A percentile compares a stretch with the other conserved stretches of the same genome.
Evolutionary conservation across 2,329 filamentous ascomycete species (phyloP).

Genomic region (Fusarium nematophilum): DNA sequence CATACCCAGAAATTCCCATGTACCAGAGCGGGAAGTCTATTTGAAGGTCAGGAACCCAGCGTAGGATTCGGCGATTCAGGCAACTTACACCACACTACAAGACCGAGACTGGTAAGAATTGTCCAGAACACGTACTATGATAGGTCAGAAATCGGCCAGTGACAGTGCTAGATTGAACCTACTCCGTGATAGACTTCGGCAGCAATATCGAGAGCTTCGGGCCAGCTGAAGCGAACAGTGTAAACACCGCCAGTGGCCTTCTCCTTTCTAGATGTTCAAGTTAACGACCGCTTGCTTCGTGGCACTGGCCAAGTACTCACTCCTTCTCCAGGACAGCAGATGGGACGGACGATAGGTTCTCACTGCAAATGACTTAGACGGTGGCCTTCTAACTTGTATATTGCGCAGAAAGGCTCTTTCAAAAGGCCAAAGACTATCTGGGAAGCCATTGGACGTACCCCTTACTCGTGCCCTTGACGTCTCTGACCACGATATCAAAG

Average conservation of each 20-base stretch:
- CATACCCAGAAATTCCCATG: conserved; percentile 98
- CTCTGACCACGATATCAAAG: conserved; percentile 88
- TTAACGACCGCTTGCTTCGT: conserved; percentile 31
- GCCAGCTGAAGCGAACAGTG: conserved; percentile 77
- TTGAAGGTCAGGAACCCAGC: conserved; percentile 27
- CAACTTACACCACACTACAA: conserved; percentile 91
- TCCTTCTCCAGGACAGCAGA: conserved; percentile 74
- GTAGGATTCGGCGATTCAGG: neutral
- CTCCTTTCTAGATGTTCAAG: conserved; percentile 70
- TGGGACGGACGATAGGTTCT: conserved; percentile 58
- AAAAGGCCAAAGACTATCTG: conserved; percentile 69
- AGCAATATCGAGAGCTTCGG: conserved; percentile 79
- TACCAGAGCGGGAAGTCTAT: conserved; percentile 96
- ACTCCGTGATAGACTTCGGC: conserved; percentile 94
- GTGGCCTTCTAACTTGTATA: conserved; percentile 44
- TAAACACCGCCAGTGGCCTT: conserved; percentile 78
- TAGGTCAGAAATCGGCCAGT: conserved; percentile 31
- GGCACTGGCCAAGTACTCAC: conserved; percentile 62
- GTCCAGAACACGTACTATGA: conserved; percentile 93
- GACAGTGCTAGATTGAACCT: conserved; percentile 50
- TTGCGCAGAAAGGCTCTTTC: conserved; percentile 43
- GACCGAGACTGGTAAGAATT: conserved; percentile 86
- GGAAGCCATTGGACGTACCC: conserved; percentile 99
- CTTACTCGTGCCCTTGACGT: conserved; percentile 91
- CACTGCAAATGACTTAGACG: conserved; percentile 61